These are phyloP conservation scores for Pulicaria dysenterica DNA, from an alignment of 129 eudicot species.

Conservation along the genomic window DNA sequence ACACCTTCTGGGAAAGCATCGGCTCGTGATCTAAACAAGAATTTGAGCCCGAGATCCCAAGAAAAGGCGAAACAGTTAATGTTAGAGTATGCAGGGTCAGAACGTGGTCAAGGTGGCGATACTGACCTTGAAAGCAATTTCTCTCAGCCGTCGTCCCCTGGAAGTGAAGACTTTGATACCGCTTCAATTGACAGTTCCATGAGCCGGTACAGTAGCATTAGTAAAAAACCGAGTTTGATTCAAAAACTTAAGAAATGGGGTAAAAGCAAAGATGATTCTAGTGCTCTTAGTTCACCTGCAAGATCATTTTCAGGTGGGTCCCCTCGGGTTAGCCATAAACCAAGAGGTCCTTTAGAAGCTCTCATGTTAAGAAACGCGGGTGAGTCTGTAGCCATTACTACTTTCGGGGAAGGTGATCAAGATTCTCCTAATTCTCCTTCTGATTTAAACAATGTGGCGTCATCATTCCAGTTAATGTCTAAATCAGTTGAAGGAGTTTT, in stretches of 20 bases:
- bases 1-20: constrained; percentile 82
- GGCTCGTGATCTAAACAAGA: constrained; percentile 90
- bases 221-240: constrained; percentile 74
- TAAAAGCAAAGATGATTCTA: constrained; percentile 71
- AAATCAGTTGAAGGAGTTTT: constrained; percentile 87
- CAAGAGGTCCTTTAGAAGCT: constrained; percentile 87
- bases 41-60: constrained; percentile 87
- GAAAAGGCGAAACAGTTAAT: constrained; percentile 86
- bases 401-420: constrained; percentile 71
- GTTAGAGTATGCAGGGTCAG: constrained; percentile 95
- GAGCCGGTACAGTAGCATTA: constrained; percentile 71
- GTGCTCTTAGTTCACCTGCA: constrained; percentile 80
- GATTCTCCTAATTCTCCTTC: constrained; percentile 57
- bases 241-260: constrained; percentile 98
- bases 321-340: constrained; percentile 63
- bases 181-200: constrained; percentile 82
- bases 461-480: constrained; percentile 89
- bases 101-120: constrained; percentile 98
- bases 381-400: constrained; percentile 85
- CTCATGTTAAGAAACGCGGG: constrained; percentile 88
- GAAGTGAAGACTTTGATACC: constrained; percentile 91
- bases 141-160: constrained; percentile 89
- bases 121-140: constrained; percentile 97
- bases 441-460: constrained; percentile 60
- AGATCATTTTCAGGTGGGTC: constrained; percentile 75